Base-by-base conservation (phyloP, 805 yeast species). In the Geotrichum ghanense region DNA sequence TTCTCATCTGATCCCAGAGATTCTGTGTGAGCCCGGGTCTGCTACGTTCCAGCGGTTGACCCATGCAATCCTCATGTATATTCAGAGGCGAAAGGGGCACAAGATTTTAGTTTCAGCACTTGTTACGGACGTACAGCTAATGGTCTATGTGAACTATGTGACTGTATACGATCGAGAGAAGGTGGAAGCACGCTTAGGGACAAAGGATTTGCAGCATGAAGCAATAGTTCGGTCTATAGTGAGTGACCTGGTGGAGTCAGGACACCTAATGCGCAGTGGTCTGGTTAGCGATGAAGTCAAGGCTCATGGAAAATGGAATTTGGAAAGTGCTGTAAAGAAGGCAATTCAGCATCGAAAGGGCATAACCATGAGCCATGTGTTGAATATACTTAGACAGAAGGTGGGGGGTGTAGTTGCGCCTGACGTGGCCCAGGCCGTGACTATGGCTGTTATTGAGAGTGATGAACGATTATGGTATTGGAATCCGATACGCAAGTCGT, bases 241-340 rank as follows among this genome's bases (percentile, higher is more conserved):
- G 6, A 12, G 16, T 31, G 37, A 31, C 4, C 16, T 31, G 17
- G 5, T 31, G 16, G 37, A 9, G 17, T 31, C 5, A n/a, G 37
- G 37, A 31, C 16, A 31, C 16, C 16, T 31, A 31, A n/a, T 10
- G 19, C 12, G 17, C 7, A 6, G 19, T 10, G 10, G 5, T 6
- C 17, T 19, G 19, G 16, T 6, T 6, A 31, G 17, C 16, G 14
- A 31, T 7, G 16, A 16, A n/a, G 14, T 31, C 12, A 31, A 31
- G 16, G 37, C 37, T 9, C 37, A 31, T 31, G 37, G 37, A 31
- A 31, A 31, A n/a, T 31, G 37, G 37, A 31, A 31, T 31, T 12
- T 31, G 17, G 37, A 19, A 31, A 31, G 16, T 4, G 16, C 37
- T 5, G 17, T 31, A 7, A n/a, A 10, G 16, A 31, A 5, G 16